A percentile compares a stretch with the other conserved stretches of the same genome.
These are phyloP conservation scores for Aegilops umbellulata DNA, from an alignment of 176 grass and related monocot species.

Conservation along the genomic window DNA sequence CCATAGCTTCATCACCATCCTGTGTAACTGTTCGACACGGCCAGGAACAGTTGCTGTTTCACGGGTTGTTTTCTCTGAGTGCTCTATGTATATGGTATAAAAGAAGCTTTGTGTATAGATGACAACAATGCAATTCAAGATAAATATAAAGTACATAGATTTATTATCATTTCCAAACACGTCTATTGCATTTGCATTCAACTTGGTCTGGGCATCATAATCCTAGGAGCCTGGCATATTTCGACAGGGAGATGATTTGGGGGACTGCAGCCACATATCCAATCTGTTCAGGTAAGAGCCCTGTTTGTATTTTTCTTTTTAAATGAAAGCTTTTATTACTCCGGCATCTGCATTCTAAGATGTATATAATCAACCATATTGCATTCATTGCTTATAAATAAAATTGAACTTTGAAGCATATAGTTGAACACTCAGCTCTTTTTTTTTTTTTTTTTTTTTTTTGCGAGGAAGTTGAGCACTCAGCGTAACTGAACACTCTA, in stretches of 20 bases:
- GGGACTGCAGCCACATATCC: background rate
- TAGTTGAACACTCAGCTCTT: too few relatives aligned
- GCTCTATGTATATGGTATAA: constrained; percentile 39
- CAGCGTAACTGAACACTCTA: too few relatives aligned
- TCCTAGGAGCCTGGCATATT: background rate
- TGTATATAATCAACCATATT: too few relatives aligned
- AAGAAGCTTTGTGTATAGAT: constrained; percentile 46
- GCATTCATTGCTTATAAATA: too few relatives aligned
- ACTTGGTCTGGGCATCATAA: background rate
- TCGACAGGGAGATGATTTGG: background rate
- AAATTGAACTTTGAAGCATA: too few relatives aligned
- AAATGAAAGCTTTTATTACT: too few relatives aligned
- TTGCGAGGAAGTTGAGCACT: too few relatives aligned
- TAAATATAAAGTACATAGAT: constrained; percentile 24
- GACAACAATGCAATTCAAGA: background rate
- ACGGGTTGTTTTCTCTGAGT: constrained; percentile 30
- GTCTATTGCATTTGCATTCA: background rate
- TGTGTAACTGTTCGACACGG: constrained; percentile 6
- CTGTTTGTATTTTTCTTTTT: background rate
- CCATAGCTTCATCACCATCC: constrained; percentile 22
- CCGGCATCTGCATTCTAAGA: too few relatives aligned
- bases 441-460: too few relatives aligned
- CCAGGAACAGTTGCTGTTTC: constrained; percentile 1
- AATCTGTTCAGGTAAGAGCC: background rate
- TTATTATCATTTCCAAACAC: background rate